Evolutionary conservation across 345 rosid species (phyloP), one percentile per base, ranked within the genome.

Genomic region (Hibiscus tridactylites): DNA sequence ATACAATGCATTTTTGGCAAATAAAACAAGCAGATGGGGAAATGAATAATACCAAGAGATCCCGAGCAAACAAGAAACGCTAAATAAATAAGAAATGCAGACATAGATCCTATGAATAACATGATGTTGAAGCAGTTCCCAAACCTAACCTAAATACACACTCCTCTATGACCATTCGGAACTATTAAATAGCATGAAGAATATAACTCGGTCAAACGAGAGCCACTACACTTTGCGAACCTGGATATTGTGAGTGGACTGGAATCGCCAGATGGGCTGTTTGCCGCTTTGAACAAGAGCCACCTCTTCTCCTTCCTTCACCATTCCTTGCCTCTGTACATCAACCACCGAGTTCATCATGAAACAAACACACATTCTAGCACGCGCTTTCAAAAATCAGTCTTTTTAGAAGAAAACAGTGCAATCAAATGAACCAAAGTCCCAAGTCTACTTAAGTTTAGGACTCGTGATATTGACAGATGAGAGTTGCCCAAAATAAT

Each of bases 241-340:
- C 86, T 92, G 98, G 77, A 92, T 92, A 79, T 90, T 96, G 78
- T 96, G 99, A 3, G 98, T 92, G 42, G 99, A 90, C 54, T 88
- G 97, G 79, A 88, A 90, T 72, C 98, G 85, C 98, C 99, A 96
- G 75, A 92, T 96, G 66, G 98, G 98, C 70, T 89, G 89, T 66
- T 85, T 85, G 29, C 98, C 99, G 61, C 99, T 96, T 83, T 87
- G 97, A 64, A 96, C 83, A 42, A 92, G 91, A 0, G 97, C 97
- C 44, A 96, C 87, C 81, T 96, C 98, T 82, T 96, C 98, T 75
- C 96, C 99, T 72, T 87, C 84, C 82, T 88, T 92, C 58, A 96
- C 93, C 99, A 92, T 87, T 53, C 98, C 98, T 85, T 90, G 97
- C 54, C 85, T 80, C 99, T 92, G 94, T 68, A 59, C 42, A 79